A percentile compares a stretch with the other conserved stretches of the same genome.
phyloP scores from a whole-genome alignment of 2,329 filamentous ascomycete genomes.

The Colletotrichum sojae region DNA sequence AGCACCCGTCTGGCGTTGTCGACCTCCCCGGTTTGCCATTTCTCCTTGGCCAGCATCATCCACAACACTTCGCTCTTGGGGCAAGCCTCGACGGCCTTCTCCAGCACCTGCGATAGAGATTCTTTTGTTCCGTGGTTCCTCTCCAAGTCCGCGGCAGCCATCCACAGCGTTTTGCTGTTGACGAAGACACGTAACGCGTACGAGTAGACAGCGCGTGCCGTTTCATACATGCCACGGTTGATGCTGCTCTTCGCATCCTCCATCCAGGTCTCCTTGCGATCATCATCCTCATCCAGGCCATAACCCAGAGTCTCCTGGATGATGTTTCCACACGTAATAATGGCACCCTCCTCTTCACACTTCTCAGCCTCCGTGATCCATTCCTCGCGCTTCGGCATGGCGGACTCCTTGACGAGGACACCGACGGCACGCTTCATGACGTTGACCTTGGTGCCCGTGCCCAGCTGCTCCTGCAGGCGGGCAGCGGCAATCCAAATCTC shows the following conservation, averaged over 20 bases:
- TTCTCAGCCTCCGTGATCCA: slow-evolving; percentile 97
- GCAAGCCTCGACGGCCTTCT: slow-evolving; percentile 94
- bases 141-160: slow-evolving; percentile 91
- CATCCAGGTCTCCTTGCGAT: slow-evolving; percentile 95
- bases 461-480: slow-evolving; percentile 88
- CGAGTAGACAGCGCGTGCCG: slow-evolving; percentile 92
- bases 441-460: slow-evolving; percentile 83
- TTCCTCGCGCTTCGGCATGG: slow-evolving; percentile 97
- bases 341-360: slow-evolving; percentile 92
- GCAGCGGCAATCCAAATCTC: slow-evolving; percentile 98
- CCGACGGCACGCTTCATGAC: slow-evolving; percentile 97
- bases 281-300: slow-evolving; percentile 94
- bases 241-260: slow-evolving; percentile 91
- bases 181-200: slow-evolving; percentile 92
- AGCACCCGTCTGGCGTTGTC: slow-evolving; percentile 90
- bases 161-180: slow-evolving; percentile 89
- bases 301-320: slow-evolving; percentile 94
- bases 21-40: slow-evolving; percentile 89
- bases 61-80: slow-evolving; percentile 92
- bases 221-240: slow-evolving; percentile 86
- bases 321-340: slow-evolving; percentile 89
- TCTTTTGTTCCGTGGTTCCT: slow-evolving; percentile 89
- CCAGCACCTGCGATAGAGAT: slow-evolving; percentile 85
- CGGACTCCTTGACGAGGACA: slow-evolving; percentile 88
- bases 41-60: slow-evolving; percentile 97